Base-by-base conservation (phyloP, 495 filamentous ascomycete genomes). In the Friedmanniomyces simplex region DNA sequence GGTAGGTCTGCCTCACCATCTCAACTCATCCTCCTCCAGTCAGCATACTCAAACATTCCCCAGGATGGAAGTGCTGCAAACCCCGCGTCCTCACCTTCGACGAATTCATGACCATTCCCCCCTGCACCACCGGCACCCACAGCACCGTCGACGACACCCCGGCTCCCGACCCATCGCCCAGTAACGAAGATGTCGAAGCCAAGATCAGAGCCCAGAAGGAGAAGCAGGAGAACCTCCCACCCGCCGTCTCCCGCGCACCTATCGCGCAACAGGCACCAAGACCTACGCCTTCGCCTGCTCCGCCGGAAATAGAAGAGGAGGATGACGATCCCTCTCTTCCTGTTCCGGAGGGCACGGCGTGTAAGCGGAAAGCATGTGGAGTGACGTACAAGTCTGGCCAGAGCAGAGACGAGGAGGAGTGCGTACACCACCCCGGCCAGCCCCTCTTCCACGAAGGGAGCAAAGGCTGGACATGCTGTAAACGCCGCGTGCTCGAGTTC, bases 1-100 rank as follows among this genome's bases (percentile, higher is more conserved):
- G 93, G 93, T 96, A 76, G 67, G 76, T 71, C 60, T 59, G 52
- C 58, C 52, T 60, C 52, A 34, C 57, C 46, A 14, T 16, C 2
- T 24, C 20, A 45, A 20, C 21, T 41, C 41, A 4, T 6, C 16
- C 41, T 22, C 14, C 14, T 6, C 21, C 16, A 45, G 16, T n/a
- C 41, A 45, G 4, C 50, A 26, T 55, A 30, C 56, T 68, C 41
- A 67, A 49, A 4, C 43, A 3, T 10, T 58, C 25, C 32, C 16
- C 69, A 96, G 93, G 93, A 65, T 99, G 93, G 93, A 96, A 95
- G 76, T 99, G 93, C 75, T 99, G 93, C 79, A 99, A 96, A 76
- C 87, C 91, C 56, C 86, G 94, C 71, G 89, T 97, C 62, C 79
- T 99, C 62, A 96, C 91, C 50, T 99, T 99, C 67, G 94, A 99